phyloP scores from a whole-genome alignment of 1,139 yeast species.

The Suhomyces terraborum region DNA sequence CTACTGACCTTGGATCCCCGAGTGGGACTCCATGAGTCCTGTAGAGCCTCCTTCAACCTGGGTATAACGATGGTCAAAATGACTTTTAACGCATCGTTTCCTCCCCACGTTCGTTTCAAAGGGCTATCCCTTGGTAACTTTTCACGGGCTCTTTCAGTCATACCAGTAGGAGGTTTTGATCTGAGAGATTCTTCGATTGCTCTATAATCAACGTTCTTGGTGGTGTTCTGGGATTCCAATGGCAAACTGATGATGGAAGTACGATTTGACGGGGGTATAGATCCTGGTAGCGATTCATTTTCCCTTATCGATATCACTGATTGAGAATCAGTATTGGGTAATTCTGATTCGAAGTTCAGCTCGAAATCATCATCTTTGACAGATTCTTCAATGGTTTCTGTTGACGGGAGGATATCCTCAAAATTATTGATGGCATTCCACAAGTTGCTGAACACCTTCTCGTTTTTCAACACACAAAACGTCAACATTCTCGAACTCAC shows the following conservation, averaged over 20 bases:
- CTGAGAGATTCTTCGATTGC: conserved; percentile 36
- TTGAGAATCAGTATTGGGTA: conserved; percentile 2
- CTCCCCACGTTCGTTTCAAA: conserved; percentile 60
- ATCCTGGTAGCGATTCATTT: conserved; percentile 3
- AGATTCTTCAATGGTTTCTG: neutral
- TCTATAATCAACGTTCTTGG: conserved; percentile 15
- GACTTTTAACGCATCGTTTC: conserved; percentile 50
- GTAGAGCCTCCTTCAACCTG: conserved; percentile 34
- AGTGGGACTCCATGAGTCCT: conserved; percentile 37
- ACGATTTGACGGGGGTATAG: conserved; percentile 1
- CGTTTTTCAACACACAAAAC: conserved; percentile 54
- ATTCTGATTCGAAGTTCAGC: conserved; percentile 3
- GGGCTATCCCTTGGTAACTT: conserved; percentile 57
- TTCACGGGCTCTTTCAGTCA: conserved; percentile 61
- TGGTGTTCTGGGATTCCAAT: neutral
- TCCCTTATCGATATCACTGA: conserved; percentile 6
- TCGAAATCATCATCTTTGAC: conserved; percentile 12
- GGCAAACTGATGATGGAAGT: conserved; percentile 2
- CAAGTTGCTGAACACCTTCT: conserved; percentile 35
- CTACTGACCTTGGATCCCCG: conserved; percentile 29
- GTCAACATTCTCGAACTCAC: conserved; percentile 56
- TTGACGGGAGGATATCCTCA: neutral
- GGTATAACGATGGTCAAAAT: conserved; percentile 49
- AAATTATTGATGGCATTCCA: conserved; percentile 37
- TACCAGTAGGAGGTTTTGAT: conserved; percentile 58